A percentile compares a stretch with the other conserved stretches of the same genome.
These are phyloP conservation scores for Aspergillus asperescens DNA, from an alignment of 495 filamentous ascomycete species.

Conservation along the genomic window DNA sequence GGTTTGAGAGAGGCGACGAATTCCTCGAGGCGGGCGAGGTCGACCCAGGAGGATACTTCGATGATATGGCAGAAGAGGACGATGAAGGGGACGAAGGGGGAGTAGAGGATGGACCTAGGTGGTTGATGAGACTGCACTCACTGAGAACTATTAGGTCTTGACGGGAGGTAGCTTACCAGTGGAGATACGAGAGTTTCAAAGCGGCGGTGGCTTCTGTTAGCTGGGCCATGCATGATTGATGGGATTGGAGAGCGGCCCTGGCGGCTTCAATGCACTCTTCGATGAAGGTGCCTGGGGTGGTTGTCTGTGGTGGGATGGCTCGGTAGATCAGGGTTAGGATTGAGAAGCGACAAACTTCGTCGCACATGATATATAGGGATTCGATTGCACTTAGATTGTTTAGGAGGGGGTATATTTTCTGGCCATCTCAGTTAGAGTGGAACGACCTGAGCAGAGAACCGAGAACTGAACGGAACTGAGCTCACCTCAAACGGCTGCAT, in stretches of 20 bases:
- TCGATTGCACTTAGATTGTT: constrained; percentile 26
- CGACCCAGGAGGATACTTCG: constrained; percentile 37
- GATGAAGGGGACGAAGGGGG: constrained; percentile 65
- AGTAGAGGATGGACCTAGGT: constrained; percentile 57
- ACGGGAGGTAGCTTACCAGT: constrained; percentile 46
- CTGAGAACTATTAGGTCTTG: no score
- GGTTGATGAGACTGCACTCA: constrained; percentile 4
- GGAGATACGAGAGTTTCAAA: constrained; percentile 53
- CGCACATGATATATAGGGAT: constrained; percentile 46
- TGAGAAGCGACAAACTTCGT: constrained; percentile 51
- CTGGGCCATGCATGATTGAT: constrained; percentile 46
- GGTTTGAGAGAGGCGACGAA: constrained; percentile 55
- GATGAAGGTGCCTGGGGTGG: constrained; percentile 45
- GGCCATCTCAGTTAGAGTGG: constrained; percentile 11
- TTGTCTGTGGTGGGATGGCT: constrained; percentile 48
- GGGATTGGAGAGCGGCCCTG: constrained; percentile 47
- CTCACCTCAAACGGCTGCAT: constrained; percentile 34
- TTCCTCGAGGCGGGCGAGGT: constrained; percentile 48
- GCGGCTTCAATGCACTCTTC: constrained; percentile 57
- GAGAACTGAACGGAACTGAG: neutral
- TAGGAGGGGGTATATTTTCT: constrained; percentile 15
- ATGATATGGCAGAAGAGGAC: constrained; percentile 67
- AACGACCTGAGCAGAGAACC: neutral
- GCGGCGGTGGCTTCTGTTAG: constrained; percentile 43
- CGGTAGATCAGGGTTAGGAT: constrained; percentile 57